Evolutionary conservation across 2,329 filamentous ascomycete species (phyloP).

Genomic region (Ceratocystis cubensis): DNA sequence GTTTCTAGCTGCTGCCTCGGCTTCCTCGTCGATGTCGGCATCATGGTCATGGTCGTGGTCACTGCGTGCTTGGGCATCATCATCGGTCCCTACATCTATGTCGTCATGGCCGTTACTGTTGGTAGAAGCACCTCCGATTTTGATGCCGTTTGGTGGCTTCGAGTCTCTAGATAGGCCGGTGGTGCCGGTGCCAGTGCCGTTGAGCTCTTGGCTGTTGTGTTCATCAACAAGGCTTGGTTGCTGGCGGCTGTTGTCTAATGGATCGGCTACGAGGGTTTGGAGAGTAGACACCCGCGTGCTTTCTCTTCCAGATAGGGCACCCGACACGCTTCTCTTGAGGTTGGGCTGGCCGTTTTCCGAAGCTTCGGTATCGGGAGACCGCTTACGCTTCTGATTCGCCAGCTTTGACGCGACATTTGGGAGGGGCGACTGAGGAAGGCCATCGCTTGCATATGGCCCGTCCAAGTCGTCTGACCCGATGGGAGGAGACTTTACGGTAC

Average conservation of each 20-base stretch:
- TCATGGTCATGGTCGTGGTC: conserved; percentile 21
- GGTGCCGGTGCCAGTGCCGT: neutral
- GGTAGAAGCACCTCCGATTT: conserved; percentile 1
- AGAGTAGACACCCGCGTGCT: conserved; percentile 24
- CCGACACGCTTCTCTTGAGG: conserved; percentile 42
- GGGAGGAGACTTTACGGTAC: conserved; percentile 7
- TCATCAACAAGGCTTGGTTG: conserved; percentile 5
- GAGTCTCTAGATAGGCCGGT: conserved; percentile 3
- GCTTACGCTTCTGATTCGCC: conserved; percentile 39
- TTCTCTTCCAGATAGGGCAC: conserved; percentile 3
- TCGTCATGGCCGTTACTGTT: conserved; percentile 21
- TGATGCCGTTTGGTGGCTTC: conserved; percentile 10
- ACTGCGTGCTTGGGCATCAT: conserved; percentile 25
- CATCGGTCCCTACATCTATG: conserved; percentile 22
- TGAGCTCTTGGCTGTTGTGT: conserved; percentile 29
- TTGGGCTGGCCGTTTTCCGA: conserved; percentile 37
- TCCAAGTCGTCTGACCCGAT: conserved; percentile 14
- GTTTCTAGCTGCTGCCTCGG: conserved; percentile 45
- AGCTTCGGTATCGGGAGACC: conserved; percentile 34
- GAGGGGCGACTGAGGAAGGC: conserved; percentile 16
- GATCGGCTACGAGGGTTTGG: conserved; percentile 16
- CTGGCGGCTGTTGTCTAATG: conserved; percentile 5
- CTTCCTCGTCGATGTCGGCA: conserved; percentile 41
- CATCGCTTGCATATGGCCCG: conserved; percentile 18
- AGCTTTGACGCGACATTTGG: conserved; percentile 19